These are phyloP conservation scores for Penicillium cinerascens DNA, from an alignment of 495 filamentous ascomycete species.

Conservation along the genomic window DNA sequence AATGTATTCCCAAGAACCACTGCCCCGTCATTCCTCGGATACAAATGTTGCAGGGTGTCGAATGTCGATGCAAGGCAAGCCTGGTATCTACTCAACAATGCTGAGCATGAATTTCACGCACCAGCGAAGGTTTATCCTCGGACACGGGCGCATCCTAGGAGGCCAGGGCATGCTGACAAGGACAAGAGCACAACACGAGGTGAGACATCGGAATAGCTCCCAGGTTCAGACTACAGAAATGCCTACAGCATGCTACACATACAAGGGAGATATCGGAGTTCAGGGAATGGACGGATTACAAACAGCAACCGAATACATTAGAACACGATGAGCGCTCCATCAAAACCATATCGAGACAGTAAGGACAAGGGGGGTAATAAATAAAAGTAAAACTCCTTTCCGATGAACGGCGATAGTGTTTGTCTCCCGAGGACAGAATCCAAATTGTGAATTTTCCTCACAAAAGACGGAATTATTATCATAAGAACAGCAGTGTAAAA, in stretches of 20 bases:
- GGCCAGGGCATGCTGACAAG: neutral
- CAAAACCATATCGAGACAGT: conserved; percentile 20
- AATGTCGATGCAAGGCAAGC: neutral
- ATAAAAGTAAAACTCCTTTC: conserved; percentile 27
- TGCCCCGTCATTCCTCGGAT: too few species aligned
- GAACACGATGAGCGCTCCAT: conserved; percentile 6
- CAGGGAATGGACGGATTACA: conserved; percentile 6
- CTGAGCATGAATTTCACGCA: neutral
- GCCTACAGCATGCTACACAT: neutral
- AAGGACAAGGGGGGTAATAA: conserved; percentile 15
- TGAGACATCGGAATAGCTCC: too few species aligned
- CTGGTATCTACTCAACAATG: neutral
- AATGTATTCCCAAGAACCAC: too few species aligned
- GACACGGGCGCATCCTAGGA: neutral
- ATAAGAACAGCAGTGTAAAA: conserved; percentile 41
- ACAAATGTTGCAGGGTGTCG: neutral
- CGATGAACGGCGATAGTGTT: conserved; percentile 14
- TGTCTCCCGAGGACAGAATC: conserved; percentile 28
- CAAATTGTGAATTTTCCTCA: conserved; percentile 37
- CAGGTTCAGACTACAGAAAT: neutral
- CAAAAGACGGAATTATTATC: conserved; percentile 48
- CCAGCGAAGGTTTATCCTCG: neutral
- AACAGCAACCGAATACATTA: conserved; percentile 28
- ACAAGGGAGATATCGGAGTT: neutral
- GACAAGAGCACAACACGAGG: too few species aligned